Conservation (phyloP, 768 basidiomycete genomes). For the Hericium rajendrae region DNA sequence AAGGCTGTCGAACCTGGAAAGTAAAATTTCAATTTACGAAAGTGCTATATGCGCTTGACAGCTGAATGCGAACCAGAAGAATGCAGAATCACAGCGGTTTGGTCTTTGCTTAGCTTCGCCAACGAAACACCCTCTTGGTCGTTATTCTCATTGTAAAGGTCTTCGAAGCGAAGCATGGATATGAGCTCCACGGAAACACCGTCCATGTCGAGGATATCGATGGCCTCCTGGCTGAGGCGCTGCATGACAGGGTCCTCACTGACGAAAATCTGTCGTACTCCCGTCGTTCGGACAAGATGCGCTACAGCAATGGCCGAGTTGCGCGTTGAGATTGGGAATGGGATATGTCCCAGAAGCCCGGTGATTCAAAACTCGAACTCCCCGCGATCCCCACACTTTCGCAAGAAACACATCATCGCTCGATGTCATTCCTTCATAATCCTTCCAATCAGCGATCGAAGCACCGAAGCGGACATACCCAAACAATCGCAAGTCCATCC, state of each 20-base stretch:
- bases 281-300: slow-evolving; percentile 22
- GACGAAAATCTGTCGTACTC: slow-evolving; percentile 16
- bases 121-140: not conserved
- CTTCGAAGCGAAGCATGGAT: slow-evolving; percentile 13
- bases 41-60: too few species aligned
- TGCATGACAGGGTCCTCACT: slow-evolving; percentile 14
- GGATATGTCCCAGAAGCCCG: not conserved
- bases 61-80: not conserved
- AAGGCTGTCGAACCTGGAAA: slow-evolving; percentile 3
- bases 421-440: too few species aligned
- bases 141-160: slow-evolving; percentile 8
- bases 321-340: slow-evolving; percentile 1
- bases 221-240: slow-evolving; percentile 12
- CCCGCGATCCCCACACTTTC: too few species aligned
- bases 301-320: slow-evolving; percentile 5
- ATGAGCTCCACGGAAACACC: slow-evolving; percentile 1
- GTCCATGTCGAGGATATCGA: slow-evolving; percentile 5
- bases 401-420: too few species aligned
- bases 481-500: too few species aligned
- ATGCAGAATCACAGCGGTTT: not conserved
- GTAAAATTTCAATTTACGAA: not conserved
- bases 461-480: too few species aligned
- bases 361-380: too few species aligned
- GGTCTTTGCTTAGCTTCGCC: not conserved
- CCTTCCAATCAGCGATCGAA: too few species aligned